Evolutionary conservation across 768 basidiomycete species (phyloP), one percentile per base, ranked within the genome.

Genomic region (Lactarius vividus): DNA sequence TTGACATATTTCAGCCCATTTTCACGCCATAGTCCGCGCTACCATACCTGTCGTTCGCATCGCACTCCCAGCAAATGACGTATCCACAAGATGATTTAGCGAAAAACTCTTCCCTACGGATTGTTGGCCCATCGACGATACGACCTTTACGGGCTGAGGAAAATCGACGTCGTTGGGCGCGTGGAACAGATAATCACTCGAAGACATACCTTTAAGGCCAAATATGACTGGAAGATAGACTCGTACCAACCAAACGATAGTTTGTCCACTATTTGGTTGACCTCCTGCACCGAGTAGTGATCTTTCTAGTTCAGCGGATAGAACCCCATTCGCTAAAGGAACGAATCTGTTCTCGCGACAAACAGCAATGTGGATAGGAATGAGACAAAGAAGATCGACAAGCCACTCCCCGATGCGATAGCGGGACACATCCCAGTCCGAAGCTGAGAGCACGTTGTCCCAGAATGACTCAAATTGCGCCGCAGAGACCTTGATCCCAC

Each of bases 61-160:
- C 0, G 86, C 87, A 11, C 81, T 84, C 0, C 86, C 86, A 11
- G 85, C 85, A 68, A 88, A 88, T 0, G 87, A 87, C 0, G 85
- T 85, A 69, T 88, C 86, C 0, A 79, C 80, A 9, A 88, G 75
- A 66, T 88, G 86, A 60, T 87, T 87, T 40, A 87, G 71, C 0
- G 82, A 75, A 60, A 81, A 88, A 59, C 81, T 84, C 68, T 87
- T 87, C 0, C 86, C 87, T 1, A 88, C 86, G 0, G 84, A 86
- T 69, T 87, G 86, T 71, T 87, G 85, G 1, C 85, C 86, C 86
- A 87, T 87, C 0, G 86, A 88, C 0, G 86, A 85, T 1, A 87
- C 85, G 2, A 87, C 87, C 67, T 80, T 82, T 13, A 87, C 85
- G 2, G 85, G 85, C 84, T 87, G 57, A 15, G 33, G 40, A 57